Evolutionary conservation across 2,329 filamentous ascomycete species (phyloP), one percentile per base, ranked within the genome.

Genomic region (Fusarium succisae): DNA sequence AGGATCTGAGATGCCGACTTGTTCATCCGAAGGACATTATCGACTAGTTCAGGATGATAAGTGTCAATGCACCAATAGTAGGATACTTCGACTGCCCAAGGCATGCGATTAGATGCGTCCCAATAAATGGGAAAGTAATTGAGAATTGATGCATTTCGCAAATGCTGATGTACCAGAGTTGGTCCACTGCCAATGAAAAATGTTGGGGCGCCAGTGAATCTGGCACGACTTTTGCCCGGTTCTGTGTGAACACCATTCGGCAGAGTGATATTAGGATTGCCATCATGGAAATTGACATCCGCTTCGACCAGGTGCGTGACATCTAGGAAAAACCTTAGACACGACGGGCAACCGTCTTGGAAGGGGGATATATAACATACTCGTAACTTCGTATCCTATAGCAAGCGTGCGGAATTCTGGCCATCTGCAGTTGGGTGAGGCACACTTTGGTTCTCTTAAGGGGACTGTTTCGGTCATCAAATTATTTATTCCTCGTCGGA

Each of bases 41-140:
- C 35, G 5, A 47, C 26, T 22, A 63, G 4, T 11, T 35, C 12
- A 26, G 41, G 8, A 22, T 47, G 9, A 17, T 63, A 63, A 15
- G 51, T 57, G 35, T 57, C 24, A 20, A 63, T 47, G 1, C 51
- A 63, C 60, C 60, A 57, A 63, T 57, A 30, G 13, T 22, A 6
- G 8, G 60, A 63, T 22, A 63, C 18, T 15, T 57, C 60, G 12
- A 14, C 14, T 26, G 51, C 60, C 10, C 24, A 7, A n/a, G 51
- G 50, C 1, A 30, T 9, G 20, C 2, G 13, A 30, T n/a, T 28
- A 22, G 11, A 12, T 24, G 6, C 20, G 2, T 63, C 51, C 60
- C 51, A 63, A 26, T 56, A 57, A 11, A 63, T 63, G 10, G 60
- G 17, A 39, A 63, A 63, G 8, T 57, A 47, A 63, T 63, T 13